These are phyloP conservation scores for Juncus effusus DNA, from an alignment of 176 grass and related monocot species.

Conservation along the genomic window DNA sequence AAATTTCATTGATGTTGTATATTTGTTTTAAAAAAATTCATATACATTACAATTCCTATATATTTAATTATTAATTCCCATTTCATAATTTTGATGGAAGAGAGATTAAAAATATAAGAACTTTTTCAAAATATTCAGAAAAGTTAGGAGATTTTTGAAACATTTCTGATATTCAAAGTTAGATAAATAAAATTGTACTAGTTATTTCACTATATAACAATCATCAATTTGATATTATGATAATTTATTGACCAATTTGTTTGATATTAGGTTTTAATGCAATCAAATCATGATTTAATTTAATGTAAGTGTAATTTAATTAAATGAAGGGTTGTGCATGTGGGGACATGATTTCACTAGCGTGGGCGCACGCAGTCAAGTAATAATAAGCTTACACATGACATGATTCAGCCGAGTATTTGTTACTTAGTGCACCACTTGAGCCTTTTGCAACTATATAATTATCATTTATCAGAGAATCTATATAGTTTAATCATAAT, in stretches of 20 bases:
- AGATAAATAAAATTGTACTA: not conserved
- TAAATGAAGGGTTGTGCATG: not conserved
- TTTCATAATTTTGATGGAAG: not conserved
- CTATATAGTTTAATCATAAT: slow-evolving; percentile 35
- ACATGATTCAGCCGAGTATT: slow-evolving; percentile 27
- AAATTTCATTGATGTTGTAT: not conserved
- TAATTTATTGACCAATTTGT: too few species aligned
- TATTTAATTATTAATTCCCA: not conserved
- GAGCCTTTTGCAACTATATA: slow-evolving; percentile 46
- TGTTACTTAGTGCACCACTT: slow-evolving; percentile 53
- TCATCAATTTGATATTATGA: not conserved
- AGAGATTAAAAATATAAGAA: not conserved
- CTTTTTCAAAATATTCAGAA: too few species aligned
- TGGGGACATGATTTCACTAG: slow-evolving; percentile 47
- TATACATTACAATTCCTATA: not conserved
- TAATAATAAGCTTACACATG: slow-evolving; percentile 40
- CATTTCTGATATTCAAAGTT: not conserved
- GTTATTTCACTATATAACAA: slow-evolving; percentile 21
- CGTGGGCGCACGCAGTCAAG: slow-evolving; percentile 28
- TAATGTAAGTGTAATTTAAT: too few species aligned
- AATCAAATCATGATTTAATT: too few species aligned
- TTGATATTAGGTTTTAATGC: too few species aligned
- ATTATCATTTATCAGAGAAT: slow-evolving; percentile 40
- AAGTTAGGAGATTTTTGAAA: not conserved
- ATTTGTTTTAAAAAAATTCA: not conserved